phyloP scores from a whole-genome alignment of 345 rosid genomes.

The Schrenkiella parvula region DNA sequence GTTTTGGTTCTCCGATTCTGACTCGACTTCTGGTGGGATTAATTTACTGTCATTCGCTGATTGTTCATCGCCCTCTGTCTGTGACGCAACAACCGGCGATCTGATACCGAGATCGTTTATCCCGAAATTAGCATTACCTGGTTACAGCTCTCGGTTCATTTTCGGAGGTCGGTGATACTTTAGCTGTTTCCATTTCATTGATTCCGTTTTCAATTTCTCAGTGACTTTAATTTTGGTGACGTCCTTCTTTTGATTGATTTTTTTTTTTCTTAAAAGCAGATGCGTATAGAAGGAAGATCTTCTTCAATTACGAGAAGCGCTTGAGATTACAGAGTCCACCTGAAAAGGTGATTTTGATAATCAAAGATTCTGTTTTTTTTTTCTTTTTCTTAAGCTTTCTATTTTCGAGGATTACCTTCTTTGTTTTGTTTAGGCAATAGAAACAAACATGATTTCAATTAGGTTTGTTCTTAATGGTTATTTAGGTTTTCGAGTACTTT shows the following conservation, averaged over 20 bases:
- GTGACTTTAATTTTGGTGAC: background rate
- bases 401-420: background rate
- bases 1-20: slow-evolving; percentile 40
- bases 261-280: too few species aligned
- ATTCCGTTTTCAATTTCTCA: background rate
- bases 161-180: slow-evolving; percentile 48
- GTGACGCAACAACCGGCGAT: slow-evolving; percentile 32
- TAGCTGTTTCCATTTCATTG: background rate
- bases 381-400: background rate
- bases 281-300: slow-evolving; percentile 71
- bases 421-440: background rate
- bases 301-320: slow-evolving; percentile 95
- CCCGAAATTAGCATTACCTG: slow-evolving; percentile 64
- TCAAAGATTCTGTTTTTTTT: background rate
- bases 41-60: slow-evolving; percentile 47
- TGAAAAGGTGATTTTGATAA: slow-evolving; percentile 60
- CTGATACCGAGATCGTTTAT: slow-evolving; percentile 26
- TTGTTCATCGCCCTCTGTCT: slow-evolving; percentile 32
- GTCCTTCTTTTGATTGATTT: background rate
- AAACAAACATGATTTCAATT: background rate
- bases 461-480: background rate
- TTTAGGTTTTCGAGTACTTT: slow-evolving; percentile 89
- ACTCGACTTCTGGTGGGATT: slow-evolving; percentile 30
- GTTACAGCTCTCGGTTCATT: slow-evolving; percentile 49
- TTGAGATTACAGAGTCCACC: slow-evolving; percentile 88